Base-by-base conservation (phyloP, 2,329 filamentous ascomycete species). In the Sordariomycetes sp. region DNA sequence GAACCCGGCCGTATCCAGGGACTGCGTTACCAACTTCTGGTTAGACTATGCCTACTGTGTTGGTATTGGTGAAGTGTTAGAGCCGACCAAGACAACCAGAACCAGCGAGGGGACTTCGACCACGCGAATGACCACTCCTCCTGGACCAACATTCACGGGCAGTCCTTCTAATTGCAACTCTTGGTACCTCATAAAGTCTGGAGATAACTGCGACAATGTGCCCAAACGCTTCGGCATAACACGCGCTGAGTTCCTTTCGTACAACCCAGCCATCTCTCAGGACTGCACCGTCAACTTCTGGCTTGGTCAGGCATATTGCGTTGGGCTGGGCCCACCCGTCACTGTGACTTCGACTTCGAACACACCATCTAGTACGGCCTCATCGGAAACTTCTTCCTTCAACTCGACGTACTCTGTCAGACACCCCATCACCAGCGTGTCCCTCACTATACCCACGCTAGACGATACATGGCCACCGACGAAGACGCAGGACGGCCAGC, bases 1-100 rank as follows among this genome's bases (percentile, higher is more conserved):
- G 47, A 50, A 54, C 25, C 49, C 50, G 6, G 45, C 37, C 12
- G 41, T 54, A 11, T 46, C 43, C 4, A 21, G 23, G 6, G 47
- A 55, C 40, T 53, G 50, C 41, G 11, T 23, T 5, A 42, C 33
- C 17, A 51, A 50, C 40, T 49, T 51, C 32, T 43, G 41, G 44
- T 21, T 33, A 6, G 41, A 33, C 4, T 30, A 52, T 8, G 37
- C 45, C 3, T 55, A 54, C 38, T 54, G 51, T 29, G 48, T 54
- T 8, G 35, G 49, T 11, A 27, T 41, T 8, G 36, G 40, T 14
- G 17, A 36, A n/a, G n/a, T n/a, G n/a, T n/a, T n/a, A 14, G 39
- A 28, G 26, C 8, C 8, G 24, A 37, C 46, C 9, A 20, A 10
- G 18, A 15, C 19, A 14, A 20, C 14, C 30, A 32, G 30, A n/a